These are phyloP conservation scores for Salix koriyanagi DNA, from an alignment of 345 rosid species.

Conservation along the genomic window DNA sequence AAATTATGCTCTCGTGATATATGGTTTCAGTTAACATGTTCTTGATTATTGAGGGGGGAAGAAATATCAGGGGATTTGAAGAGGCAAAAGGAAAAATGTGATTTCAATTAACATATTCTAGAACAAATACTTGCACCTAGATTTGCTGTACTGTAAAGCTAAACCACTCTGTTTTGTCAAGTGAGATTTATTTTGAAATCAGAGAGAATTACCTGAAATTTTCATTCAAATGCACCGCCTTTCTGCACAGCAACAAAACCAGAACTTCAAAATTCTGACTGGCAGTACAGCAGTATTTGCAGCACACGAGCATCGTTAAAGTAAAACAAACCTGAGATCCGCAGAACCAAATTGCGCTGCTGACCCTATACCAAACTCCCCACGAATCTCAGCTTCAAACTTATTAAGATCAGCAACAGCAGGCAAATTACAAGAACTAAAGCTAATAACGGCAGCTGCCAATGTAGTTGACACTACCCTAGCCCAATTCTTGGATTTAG, in stretches of 20 bases:
- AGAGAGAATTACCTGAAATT: slow-evolving; percentile 57
- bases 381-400: slow-evolving; percentile 76
- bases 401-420: slow-evolving; percentile 82
- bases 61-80: not conserved
- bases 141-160: not conserved
- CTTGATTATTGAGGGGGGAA: too few relatives aligned
- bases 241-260: slow-evolving; percentile 43
- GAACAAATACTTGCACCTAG: not conserved
- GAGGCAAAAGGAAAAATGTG: not conserved
- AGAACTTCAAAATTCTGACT: slow-evolving; percentile 4
- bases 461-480: slow-evolving; percentile 54
- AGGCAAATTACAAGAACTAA: slow-evolving; percentile 40
- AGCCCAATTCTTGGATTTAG: slow-evolving; percentile 46
- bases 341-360: slow-evolving; percentile 93
- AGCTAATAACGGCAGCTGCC: slow-evolving; percentile 56
- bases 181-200: not conserved
- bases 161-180: not conserved
- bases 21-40: too few relatives aligned
- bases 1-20: not conserved
- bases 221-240: slow-evolving; percentile 75
- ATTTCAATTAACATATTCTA: too few relatives aligned
- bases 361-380: slow-evolving; percentile 88
- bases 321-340: slow-evolving; percentile 52
- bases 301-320: not conserved
- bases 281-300: not conserved